Evolutionary conservation across 768 basidiomycete species (phyloP).

Genomic region (Tylopilus plumbeoviolaceoides): DNA sequence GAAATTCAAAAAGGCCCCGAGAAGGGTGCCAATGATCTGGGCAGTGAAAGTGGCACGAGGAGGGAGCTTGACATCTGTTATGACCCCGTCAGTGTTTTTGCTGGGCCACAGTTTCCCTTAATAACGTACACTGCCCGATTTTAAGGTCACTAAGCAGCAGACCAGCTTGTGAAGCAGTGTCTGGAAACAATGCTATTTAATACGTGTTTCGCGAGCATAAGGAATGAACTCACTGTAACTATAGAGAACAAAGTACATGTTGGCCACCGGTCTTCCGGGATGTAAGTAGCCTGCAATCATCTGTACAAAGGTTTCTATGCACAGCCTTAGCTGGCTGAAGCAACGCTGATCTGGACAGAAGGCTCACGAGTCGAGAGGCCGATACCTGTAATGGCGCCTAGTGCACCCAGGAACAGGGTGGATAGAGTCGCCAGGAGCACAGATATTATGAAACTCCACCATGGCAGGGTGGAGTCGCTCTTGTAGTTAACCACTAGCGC

Average conservation of each 20-base stretch:
- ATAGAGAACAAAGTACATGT: slow-evolving; percentile 43
- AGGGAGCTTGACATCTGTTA: slow-evolving; percentile 48
- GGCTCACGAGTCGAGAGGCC: slow-evolving; percentile 18
- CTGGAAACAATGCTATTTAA: slow-evolving; percentile 33
- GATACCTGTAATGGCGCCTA: slow-evolving; percentile 47
- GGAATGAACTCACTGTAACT: slow-evolving; percentile 38
- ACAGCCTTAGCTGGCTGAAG: not conserved
- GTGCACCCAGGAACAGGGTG: slow-evolving; percentile 50
- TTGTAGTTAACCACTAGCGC: too few species aligned
- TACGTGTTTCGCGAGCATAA: slow-evolving; percentile 34
- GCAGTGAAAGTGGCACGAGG: slow-evolving; percentile 63
- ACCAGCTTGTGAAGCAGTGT: slow-evolving; percentile 45
- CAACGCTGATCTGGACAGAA: not conserved
- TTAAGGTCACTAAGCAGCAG: slow-evolving; percentile 56
- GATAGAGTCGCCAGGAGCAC: slow-evolving; percentile 48
- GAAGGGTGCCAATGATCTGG: slow-evolving; percentile 51
- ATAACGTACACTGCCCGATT: slow-evolving; percentile 26
- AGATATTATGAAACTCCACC: slow-evolving; percentile 36
- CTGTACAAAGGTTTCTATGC: slow-evolving; percentile 28
- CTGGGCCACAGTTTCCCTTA: not conserved
- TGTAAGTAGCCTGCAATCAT: slow-evolving; percentile 38
- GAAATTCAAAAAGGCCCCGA: slow-evolving; percentile 47
- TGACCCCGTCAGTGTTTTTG: slow-evolving; percentile 34
- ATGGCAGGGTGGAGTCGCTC: too few species aligned
- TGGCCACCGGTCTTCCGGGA: slow-evolving; percentile 38